phyloP scores from a whole-genome alignment of 768 basidiomycete species.

The Coprinopsis strossmayeri region DNA sequence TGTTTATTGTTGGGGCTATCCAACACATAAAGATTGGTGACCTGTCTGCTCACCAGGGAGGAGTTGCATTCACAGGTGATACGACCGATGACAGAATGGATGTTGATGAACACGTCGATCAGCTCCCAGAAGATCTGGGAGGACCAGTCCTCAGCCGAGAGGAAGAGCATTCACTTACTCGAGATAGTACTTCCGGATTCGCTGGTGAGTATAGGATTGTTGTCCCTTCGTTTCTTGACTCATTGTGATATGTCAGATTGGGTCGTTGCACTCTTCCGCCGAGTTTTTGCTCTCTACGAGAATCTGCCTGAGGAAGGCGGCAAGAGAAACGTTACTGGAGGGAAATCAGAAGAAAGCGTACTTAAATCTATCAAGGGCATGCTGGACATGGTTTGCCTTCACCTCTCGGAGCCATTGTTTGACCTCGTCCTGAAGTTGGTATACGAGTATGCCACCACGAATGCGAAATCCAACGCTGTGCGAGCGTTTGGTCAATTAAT shows the following conservation, averaged over 20 bases:
- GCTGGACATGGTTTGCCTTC: conserved; percentile 75
- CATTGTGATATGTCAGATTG: conserved; percentile 47
- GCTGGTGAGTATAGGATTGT: conserved; percentile 42
- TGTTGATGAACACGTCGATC: conserved; percentile 36
- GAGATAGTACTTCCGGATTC: conserved; percentile 75
- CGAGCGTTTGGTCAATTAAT: conserved; percentile 86
- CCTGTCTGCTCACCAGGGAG: conserved; percentile 55
- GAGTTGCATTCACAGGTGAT: conserved; percentile 47
- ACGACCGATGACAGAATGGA: conserved; percentile 49
- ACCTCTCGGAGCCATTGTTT: conserved; percentile 74
- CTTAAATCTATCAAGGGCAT: conserved; percentile 76
- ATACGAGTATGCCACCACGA: conserved; percentile 82
- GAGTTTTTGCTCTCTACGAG: conserved; percentile 78
- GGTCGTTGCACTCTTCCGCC: conserved; percentile 71
- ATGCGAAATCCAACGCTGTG: conserved; percentile 87
- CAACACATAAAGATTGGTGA: conserved; percentile 78
- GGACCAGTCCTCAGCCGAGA: conserved; percentile 42
- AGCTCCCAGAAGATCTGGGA: conserved; percentile 45
- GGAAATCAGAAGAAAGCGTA: conserved; percentile 74
- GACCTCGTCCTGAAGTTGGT: conserved; percentile 82
- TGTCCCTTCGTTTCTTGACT: neutral
- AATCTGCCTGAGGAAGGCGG: conserved; percentile 96
- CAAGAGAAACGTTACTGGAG: conserved; percentile 75
- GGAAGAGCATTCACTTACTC: conserved; percentile 66
- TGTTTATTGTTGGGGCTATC: conserved; percentile 68